Percentiles rank a stretch among this genome's conserved stretches.
Evolutionary conservation across 768 basidiomycete species (phyloP).

Genomic region (Glaciozyma martinii): DNA sequence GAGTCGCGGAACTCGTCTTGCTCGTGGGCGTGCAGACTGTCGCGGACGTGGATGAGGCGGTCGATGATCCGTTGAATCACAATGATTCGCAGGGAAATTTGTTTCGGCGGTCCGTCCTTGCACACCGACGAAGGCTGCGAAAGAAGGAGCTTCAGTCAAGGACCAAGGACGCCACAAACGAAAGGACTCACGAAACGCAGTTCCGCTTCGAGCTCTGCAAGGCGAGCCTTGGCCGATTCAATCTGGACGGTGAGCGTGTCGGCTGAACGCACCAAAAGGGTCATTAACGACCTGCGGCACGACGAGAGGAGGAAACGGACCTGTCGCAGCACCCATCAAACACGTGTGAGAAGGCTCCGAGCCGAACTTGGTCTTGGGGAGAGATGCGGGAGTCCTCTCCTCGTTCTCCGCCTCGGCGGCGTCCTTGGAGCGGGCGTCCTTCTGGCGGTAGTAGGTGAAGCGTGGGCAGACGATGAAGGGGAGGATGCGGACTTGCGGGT

Average conservation of each 20-base stretch:
- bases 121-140: not conserved
- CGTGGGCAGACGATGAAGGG: slow-evolving; percentile 69
- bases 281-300: not conserved
- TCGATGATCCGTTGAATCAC: slow-evolving; percentile 17
- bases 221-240: slow-evolving; percentile 15
- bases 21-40: not conserved
- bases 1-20: slow-evolving; percentile 2
- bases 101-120: not conserved
- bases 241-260: slow-evolving; percentile 32
- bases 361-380: slow-evolving; percentile 58
- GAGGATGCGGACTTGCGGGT: slow-evolving; percentile 59
- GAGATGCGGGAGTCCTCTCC: not conserved
- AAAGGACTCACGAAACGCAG: not conserved
- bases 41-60: slow-evolving; percentile 10
- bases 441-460: slow-evolving; percentile 58
- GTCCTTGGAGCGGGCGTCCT: slow-evolving; percentile 10
- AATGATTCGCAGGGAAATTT: slow-evolving; percentile 20
- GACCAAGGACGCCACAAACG: not conserved
- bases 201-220: slow-evolving; percentile 20
- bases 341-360: slow-evolving; percentile 74
- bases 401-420: slow-evolving; percentile 22
- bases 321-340: slow-evolving; percentile 51
- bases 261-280: not conserved
- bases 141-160: not conserved
- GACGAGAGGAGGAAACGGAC: slow-evolving; percentile 5